phyloP scores from a whole-genome alignment of 1,139 yeast genomes.

The Blastobotrys proliferans region DNA sequence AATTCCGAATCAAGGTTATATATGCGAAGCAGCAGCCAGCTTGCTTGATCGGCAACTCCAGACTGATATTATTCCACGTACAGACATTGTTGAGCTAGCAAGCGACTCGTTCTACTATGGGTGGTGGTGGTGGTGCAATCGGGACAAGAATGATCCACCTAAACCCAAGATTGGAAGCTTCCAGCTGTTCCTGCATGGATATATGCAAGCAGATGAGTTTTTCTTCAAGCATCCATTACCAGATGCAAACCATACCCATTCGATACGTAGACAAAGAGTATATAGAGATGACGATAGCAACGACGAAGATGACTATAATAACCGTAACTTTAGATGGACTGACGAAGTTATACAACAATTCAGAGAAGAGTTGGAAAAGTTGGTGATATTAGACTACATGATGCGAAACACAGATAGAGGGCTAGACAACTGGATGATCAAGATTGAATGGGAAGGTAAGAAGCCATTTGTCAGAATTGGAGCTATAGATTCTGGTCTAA shows the following conservation, averaged over 20 bases:
- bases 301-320: conserved; percentile 19
- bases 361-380: conserved; percentile 60
- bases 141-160: background rate
- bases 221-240: conserved; percentile 57
- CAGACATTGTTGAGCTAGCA: conserved; percentile 53
- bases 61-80: conserved; percentile 60
- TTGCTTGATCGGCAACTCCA: conserved; percentile 56
- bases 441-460: conserved; percentile 44
- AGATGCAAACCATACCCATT: conserved; percentile 21
- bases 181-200: conserved; percentile 59
- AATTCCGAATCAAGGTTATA: conserved; percentile 68
- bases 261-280: conserved; percentile 3
- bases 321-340: conserved; percentile 50
- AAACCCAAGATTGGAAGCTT: conserved; percentile 60
- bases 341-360: conserved; percentile 47
- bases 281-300: conserved; percentile 1
- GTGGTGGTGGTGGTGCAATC: background rate
- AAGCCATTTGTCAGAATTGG: conserved; percentile 53
- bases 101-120: conserved; percentile 53
- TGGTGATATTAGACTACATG: conserved; percentile 66
- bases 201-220: conserved; percentile 60
- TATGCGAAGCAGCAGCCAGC: conserved; percentile 71
- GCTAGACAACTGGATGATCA: conserved; percentile 75
- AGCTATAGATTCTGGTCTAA: conserved; percentile 72
- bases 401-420: conserved; percentile 77